Evolutionary conservation across 2,329 filamentous ascomycete genomes (phyloP), one percentile per base, ranked within the genome.

Genomic region (Aspergillus aculeatus): DNA sequence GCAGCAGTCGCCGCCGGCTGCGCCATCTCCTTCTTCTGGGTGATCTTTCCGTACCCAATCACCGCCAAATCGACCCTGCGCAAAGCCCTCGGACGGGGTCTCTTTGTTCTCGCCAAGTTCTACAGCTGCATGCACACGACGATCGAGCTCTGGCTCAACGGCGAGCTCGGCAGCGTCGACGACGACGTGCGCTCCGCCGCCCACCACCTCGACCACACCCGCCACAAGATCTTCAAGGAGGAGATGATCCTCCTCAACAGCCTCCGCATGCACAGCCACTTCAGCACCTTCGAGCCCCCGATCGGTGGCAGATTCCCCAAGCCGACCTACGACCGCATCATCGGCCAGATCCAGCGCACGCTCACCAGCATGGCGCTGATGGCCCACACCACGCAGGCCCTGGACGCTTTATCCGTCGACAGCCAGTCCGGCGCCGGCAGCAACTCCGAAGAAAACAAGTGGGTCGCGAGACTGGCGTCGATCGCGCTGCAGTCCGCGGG

Each of bases 11-110:
- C 82, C 1, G 87, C 80, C 1, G 90, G 89, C 38, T 83, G 89
- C 52, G 80, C 84, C 1, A 84, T 91, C 0, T 89, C 88, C 9
- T 92, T 90, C 73, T 81, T 92, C 70, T 92, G 88, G 88, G 91
- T 89, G 0, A 82, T 91, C 55, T 90, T 92, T 66, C 89, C 89
- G 0, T 89, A 84, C 62, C 88, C 89, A 0, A 81, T 90, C 47
- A 88, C 88, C 0, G 89, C 91, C 57, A 86, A 89, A 55, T 86
- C 85, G 2, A 85, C 85, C 69, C 78, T 92, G 5, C 82, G 89
- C 5, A 84, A 84, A 62, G 85, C 87, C 52, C 79, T 92, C 0
- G 88, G 88, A 11, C 82, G 83, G 1, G 84, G 87, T 0, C 78
- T 92, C 2, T 91, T 90, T 69, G 79, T 92, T 1, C 81, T 91